phyloP scores from a whole-genome alignment of 257 asterid genomes.

The Solanum raphanifolium region DNA sequence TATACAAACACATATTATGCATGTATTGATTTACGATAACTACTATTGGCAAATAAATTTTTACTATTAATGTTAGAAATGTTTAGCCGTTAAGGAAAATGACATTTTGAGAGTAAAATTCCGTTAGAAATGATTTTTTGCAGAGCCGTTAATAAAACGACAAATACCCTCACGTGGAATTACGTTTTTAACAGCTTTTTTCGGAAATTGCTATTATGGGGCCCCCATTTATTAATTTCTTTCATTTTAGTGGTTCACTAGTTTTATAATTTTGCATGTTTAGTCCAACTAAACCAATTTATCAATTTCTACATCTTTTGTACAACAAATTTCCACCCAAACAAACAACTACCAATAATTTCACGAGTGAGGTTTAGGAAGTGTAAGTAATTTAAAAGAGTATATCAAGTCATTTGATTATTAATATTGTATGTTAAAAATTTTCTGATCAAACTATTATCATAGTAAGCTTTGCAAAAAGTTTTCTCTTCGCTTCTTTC shows the following conservation, averaged over 20 bases:
- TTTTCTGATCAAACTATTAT: too few species aligned
- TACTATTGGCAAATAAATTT: not conserved
- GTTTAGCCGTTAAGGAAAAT: not conserved
- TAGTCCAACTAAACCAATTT: not conserved
- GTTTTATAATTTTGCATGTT: not conserved
- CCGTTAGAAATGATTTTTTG: constrained; percentile 1
- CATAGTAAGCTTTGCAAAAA: not conserved
- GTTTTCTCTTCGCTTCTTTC: too few species aligned
- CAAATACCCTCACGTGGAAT: constrained; percentile 8
- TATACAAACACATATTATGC: not conserved
- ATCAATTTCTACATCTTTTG: not conserved
- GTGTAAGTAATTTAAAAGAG: not conserved
- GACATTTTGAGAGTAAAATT: not conserved
- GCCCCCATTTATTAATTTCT: not conserved
- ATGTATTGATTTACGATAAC: not conserved
- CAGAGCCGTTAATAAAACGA: constrained; percentile 42
- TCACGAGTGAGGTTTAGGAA: not conserved
- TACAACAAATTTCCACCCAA: not conserved
- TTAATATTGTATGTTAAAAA: not conserved
- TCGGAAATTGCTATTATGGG: not conserved
- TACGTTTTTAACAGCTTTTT: not conserved
- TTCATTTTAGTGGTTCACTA: not conserved
- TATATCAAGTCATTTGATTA: not conserved
- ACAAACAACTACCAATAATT: not conserved
- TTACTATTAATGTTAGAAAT: not conserved